Base-by-base conservation (phyloP, 805 yeast genomes). In the Candida khao-thaluensis region DNA sequence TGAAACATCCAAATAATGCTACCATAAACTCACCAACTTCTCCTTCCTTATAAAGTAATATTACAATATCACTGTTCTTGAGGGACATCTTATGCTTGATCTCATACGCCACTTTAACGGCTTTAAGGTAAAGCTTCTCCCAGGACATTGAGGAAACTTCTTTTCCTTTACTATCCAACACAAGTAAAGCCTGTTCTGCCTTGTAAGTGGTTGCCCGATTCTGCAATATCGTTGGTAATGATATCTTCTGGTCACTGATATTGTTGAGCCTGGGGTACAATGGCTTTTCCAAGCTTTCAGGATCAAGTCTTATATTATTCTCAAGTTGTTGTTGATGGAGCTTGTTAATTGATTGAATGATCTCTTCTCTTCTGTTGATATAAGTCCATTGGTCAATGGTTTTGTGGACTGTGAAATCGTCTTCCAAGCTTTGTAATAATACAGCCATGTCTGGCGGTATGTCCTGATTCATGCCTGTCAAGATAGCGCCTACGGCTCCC, bases 51-150 rank as follows among this genome's bases (percentile, higher is more conserved):
- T 89, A 93, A 49, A 95, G 74, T 30, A 93, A 66, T 22, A 87
- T 78, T 0, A 91, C 95, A 24, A 95, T 74, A 56, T 88, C 96
- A 50, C 86, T 88, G 23, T 85, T 77, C 55, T 81, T 84, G 21
- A 88, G 62, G 1, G 86, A 79, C 9, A 84, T 70, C 51, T 82
- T 82, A 53, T 83, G 87, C 32, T 79, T 71, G 44, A 88, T 82
- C 56, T 82, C 85, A 57, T 82, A 87, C 0, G 96, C 96, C 7
- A 93, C 82, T 52, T 85, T 88, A 54, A 88, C 95, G 0, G 97
- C 84, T 50, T 82, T 77, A 28, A 82, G 59, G 47, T 87, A 85
- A 11, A 93, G 68, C 54, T 87, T 89, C 42, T 87, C 96, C 99
- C 99, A 93, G 1, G 91, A 71, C 10, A 91, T 83, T 0, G 84